These are phyloP conservation scores for Hirsutella rhossiliensis DNA, from an alignment of 2,329 filamentous ascomycete genomes.

Conservation along the genomic window DNA sequence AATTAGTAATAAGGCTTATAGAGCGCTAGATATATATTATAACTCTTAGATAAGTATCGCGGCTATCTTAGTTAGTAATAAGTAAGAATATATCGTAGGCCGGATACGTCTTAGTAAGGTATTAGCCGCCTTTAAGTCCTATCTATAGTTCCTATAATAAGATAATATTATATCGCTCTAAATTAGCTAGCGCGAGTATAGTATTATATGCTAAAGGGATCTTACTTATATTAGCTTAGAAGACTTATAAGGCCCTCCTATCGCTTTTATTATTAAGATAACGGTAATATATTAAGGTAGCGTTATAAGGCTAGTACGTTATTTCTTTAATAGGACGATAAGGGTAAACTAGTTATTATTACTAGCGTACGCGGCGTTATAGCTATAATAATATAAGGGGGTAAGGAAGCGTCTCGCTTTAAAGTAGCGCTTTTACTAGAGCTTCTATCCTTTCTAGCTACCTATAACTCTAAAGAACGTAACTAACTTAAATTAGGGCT, in stretches of 20 bases:
- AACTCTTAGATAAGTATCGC: too few relatives aligned
- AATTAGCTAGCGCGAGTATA: too few relatives aligned
- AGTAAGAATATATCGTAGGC: too few relatives aligned
- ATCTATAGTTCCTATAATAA: too few relatives aligned
- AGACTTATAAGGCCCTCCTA: not conserved
- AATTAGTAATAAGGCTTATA: too few relatives aligned
- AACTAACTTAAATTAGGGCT: not conserved
- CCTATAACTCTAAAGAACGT: not conserved
- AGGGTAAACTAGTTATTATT: not conserved
- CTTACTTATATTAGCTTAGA: not conserved
- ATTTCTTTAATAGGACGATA: not conserved
- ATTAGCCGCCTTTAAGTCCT: too few relatives aligned
- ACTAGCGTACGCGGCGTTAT: not conserved
- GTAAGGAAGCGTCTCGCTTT: not conserved
- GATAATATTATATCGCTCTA: too few relatives aligned
- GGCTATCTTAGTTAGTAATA: too few relatives aligned
- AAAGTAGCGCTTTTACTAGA: not conserved
- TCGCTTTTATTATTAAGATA: not conserved
- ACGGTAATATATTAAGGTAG: not conserved
- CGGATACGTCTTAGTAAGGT: too few relatives aligned
- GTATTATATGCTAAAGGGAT: too few relatives aligned
- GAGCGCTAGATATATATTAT: too few relatives aligned
- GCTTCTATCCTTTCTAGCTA: not conserved
- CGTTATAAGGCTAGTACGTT: not conserved
- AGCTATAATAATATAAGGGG: not conserved